Evolutionary conservation across 2,329 filamentous ascomycete species (phyloP).

Genomic region (Fusarium tricinctum): DNA sequence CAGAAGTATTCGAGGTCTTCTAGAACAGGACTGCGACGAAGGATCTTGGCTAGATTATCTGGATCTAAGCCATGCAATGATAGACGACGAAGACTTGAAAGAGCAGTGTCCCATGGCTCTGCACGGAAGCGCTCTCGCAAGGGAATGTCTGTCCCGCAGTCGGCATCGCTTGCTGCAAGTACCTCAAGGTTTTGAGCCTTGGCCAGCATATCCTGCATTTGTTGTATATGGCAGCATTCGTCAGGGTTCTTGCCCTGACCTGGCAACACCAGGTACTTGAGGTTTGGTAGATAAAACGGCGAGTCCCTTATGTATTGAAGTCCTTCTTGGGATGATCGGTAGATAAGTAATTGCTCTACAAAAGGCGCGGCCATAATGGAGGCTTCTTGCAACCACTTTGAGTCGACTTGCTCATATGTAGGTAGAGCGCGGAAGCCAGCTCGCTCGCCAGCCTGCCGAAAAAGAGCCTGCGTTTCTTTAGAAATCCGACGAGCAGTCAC

Average conservation of each 20-base stretch:
- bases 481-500: constrained; percentile 29
- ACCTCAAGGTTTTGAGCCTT: constrained; percentile 49
- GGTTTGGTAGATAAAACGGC: constrained; percentile 47
- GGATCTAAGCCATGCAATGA: constrained; percentile 48
- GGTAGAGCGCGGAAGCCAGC: constrained; percentile 46
- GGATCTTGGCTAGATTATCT: constrained; percentile 47
- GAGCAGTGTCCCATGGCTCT: constrained; percentile 46
- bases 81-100: constrained; percentile 45
- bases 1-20: constrained; percentile 50
- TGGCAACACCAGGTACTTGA: constrained; percentile 48
- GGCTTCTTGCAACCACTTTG: constrained; percentile 49
- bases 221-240: constrained; percentile 50
- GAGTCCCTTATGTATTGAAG: constrained; percentile 48
- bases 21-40: constrained; percentile 44
- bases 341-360: constrained; percentile 48
- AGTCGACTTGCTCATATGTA: constrained; percentile 45
- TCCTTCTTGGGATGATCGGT: constrained; percentile 47
- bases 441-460: constrained; percentile 46
- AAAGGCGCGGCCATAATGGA: constrained; percentile 50
- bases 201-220: constrained; percentile 48
- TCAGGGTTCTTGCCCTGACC: constrained; percentile 45
- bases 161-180: constrained; percentile 46
- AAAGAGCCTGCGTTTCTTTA: constrained; percentile 42
- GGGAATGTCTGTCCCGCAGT: constrained; percentile 47
- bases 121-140: constrained; percentile 46